Conservation (phyloP, 2,329 filamentous ascomycete genomes). For the Didymella keratinophila region DNA sequence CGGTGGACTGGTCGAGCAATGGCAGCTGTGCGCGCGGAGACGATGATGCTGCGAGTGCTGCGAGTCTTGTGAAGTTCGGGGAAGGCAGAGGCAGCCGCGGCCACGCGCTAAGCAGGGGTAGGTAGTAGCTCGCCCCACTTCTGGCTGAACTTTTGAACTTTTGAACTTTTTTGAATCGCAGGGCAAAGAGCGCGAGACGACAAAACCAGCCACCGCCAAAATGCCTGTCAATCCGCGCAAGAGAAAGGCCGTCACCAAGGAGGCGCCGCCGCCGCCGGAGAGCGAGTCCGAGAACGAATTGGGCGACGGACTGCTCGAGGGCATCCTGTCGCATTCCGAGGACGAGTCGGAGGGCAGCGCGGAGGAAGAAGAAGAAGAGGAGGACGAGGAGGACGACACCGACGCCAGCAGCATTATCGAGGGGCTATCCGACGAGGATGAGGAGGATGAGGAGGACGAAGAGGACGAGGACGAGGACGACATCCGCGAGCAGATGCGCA, state of each 20-base stretch:
- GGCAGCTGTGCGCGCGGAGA: too few relatives aligned
- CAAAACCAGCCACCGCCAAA: constrained; percentile 10
- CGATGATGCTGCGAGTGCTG: neutral
- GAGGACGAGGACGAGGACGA: constrained; percentile 48
- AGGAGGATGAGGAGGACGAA: constrained; percentile 28
- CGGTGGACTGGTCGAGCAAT: too few relatives aligned
- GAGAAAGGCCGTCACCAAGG: constrained; percentile 53
- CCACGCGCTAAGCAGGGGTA: neutral
- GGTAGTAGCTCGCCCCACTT: neutral
- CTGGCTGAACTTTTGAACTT: too few relatives aligned
- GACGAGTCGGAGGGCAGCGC: constrained; percentile 47
- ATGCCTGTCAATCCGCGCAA: constrained; percentile 60
- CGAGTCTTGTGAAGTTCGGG: neutral
- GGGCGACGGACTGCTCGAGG: constrained; percentile 51
- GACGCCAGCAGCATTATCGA: constrained; percentile 46
- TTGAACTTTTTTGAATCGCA: constrained; percentile 30
- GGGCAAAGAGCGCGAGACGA: neutral
- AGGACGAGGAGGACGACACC: constrained; percentile 36
- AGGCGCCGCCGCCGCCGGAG: constrained; percentile 38
- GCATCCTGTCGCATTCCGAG: constrained; percentile 54
- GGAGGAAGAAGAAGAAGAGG: constrained; percentile 34
- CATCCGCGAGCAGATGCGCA: constrained; percentile 55
- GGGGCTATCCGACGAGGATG: constrained; percentile 43
- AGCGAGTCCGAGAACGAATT: constrained; percentile 48
- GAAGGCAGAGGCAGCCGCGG: neutral